Evolutionary conservation across 2,329 filamentous ascomycete genomes (phyloP).

Genomic region (Lasiodiplodia theobromae): DNA sequence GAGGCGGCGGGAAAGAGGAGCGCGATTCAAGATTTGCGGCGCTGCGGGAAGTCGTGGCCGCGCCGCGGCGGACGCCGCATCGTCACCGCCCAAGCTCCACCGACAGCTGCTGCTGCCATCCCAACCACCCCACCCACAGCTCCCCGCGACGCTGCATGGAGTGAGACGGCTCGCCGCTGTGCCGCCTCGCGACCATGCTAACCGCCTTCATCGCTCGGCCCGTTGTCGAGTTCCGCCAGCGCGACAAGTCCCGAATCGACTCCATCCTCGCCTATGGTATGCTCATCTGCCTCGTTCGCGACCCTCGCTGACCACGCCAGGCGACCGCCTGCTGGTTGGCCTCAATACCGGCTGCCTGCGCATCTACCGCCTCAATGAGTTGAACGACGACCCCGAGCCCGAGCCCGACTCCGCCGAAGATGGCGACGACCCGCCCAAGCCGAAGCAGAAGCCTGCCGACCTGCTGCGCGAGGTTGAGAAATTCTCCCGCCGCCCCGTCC

Average conservation of each 20-base stretch:
- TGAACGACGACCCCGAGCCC: constrained; percentile 51
- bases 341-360: constrained; percentile 88
- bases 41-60: not conserved
- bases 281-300: constrained; percentile 29
- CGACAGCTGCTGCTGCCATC: not conserved
- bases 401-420: constrained; percentile 46
- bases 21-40: not conserved
- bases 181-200: constrained; percentile 69
- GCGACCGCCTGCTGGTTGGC: constrained; percentile 90
- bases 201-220: constrained; percentile 96
- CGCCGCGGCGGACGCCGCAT: constrained; percentile 1
- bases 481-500: constrained; percentile 88
- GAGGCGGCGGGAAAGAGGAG: too few relatives aligned
- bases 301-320: constrained; percentile 50
- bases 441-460: constrained; percentile 67
- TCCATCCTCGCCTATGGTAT: constrained; percentile 89
- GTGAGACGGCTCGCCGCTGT: not conserved
- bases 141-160: constrained; percentile 8
- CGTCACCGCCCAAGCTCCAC: constrained; percentile 19
- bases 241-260: constrained; percentile 97
- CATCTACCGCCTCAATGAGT: constrained; percentile 88
- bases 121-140: constrained; percentile 4
- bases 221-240: constrained; percentile 93
- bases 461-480: constrained; percentile 91
- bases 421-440: constrained; percentile 49